Evolutionary conservation across 176 grass and related monocot species (phyloP).

Genomic region (Pontederia crassipes): DNA sequence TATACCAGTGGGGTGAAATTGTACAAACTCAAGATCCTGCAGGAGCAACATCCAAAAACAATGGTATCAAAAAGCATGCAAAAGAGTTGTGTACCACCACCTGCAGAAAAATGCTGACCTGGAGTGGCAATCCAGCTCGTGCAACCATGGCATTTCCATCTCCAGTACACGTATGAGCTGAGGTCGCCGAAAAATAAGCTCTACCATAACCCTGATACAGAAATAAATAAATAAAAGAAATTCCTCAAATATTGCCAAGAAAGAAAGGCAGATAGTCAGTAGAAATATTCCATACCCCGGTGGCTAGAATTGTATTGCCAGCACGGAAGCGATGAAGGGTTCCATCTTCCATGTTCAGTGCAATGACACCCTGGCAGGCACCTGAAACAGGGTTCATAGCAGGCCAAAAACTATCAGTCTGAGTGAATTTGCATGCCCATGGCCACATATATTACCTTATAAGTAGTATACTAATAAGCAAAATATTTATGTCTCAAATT

Average conservation of each 20-base stretch:
- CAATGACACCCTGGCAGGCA: slow-evolving; percentile 74
- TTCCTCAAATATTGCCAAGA: slow-evolving; percentile 7
- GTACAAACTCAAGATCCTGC: slow-evolving; percentile 98
- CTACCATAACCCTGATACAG: slow-evolving; percentile 60
- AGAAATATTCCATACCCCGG: slow-evolving; percentile 47
- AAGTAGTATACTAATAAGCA: too few species aligned
- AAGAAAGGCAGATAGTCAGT: neutral
- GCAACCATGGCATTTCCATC: slow-evolving; percentile 98
- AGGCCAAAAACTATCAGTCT: neutral
- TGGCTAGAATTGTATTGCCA: slow-evolving; percentile 82
- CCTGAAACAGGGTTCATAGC: slow-evolving; percentile 35
- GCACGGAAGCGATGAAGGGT: slow-evolving; percentile 88
- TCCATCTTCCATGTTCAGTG: slow-evolving; percentile 97
- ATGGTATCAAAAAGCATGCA: too few species aligned
- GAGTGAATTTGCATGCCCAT: neutral
- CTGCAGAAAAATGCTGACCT: slow-evolving; percentile 27
- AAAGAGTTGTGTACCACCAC: too few species aligned
- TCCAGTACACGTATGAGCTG: slow-evolving; percentile 97
- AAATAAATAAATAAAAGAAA: slow-evolving; percentile 18
- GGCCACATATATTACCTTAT: neutral
- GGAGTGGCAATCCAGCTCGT: slow-evolving; percentile 89
- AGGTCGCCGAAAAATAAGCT: slow-evolving; percentile 92
- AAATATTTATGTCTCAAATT: too few species aligned
- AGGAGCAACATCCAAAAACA: slow-evolving; percentile 24
- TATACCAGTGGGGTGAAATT: slow-evolving; percentile 84